phyloP scores from a whole-genome alignment of 352 stramenopile species.

The Discostella stelligera region DNA sequence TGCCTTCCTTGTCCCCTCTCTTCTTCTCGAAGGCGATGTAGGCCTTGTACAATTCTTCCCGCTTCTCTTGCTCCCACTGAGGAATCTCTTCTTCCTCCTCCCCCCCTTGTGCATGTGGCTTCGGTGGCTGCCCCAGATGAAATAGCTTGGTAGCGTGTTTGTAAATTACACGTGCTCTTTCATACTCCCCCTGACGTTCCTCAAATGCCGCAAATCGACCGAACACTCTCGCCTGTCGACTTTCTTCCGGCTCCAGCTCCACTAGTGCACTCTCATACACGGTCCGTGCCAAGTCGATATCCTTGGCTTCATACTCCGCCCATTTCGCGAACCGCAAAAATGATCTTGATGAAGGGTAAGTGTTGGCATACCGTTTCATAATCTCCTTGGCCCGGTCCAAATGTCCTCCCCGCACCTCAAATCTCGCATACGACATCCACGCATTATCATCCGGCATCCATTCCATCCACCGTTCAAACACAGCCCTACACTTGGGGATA shows the following conservation, averaged over 20 bases:
- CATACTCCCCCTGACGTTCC: constrained; percentile 96
- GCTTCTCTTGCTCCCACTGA: constrained; percentile 78
- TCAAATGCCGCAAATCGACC: constrained; percentile 96
- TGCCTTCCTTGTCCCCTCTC: constrained; percentile 92
- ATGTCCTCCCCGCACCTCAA: constrained; percentile 92
- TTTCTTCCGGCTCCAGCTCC: constrained; percentile 87
- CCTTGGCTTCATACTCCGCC: constrained; percentile 93
- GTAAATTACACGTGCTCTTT: constrained; percentile 94
- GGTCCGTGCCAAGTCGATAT: constrained; percentile 89
- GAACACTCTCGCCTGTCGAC: constrained; percentile 86
- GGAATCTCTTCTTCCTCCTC: constrained; percentile 76
- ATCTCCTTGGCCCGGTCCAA: constrained; percentile 87
- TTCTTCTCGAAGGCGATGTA: constrained; percentile 99
- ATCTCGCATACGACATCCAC: constrained; percentile 97
- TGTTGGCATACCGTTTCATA: constrained; percentile 92
- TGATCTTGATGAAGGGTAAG: constrained; percentile 87
- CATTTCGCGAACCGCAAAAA: constrained; percentile 99
- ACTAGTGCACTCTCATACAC: constrained; percentile 94
- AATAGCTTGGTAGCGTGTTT: constrained; percentile 96
- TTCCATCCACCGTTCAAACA: constrained; percentile 95
- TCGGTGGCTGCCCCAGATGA: constrained; percentile 93
- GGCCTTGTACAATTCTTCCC: constrained; percentile 92
- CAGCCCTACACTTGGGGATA: constrained; percentile 88
- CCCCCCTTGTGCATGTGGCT: constrained; percentile 95
- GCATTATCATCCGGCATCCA: constrained; percentile 98